Base-by-base conservation (phyloP, 1,139 yeast species). In the Trichomonascaceae sp. region DNA sequence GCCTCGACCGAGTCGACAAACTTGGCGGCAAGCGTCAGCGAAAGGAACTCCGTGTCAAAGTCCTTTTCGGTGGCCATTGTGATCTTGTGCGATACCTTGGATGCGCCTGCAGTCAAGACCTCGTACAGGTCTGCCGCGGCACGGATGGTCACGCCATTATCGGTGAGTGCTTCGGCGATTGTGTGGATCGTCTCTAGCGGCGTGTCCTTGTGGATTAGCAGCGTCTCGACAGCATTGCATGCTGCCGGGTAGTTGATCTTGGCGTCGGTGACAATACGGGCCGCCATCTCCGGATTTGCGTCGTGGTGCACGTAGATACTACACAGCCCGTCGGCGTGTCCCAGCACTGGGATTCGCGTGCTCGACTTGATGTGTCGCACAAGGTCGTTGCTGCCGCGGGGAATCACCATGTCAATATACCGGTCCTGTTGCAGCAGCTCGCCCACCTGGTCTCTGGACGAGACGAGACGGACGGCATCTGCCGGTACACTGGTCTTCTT, bases 321-420 rank as follows among this genome's bases (percentile, higher is more conserved):
- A 58, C 98, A 89, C 39, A 89, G 79, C 33, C 99, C 99, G 57
- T 89, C 98, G 6, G 99, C 98, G 56, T 92, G 99, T 35, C 99
- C 99, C 56, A 92, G 62, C 4, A 92, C 98, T 3, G 98, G 96
- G 45, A 92, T 92, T 54, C 85, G 84, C 20, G 98, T 89, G 52
- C 74, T 73, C 28, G 72, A 67, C 57, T 92, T 89, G 56, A 92
- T 85, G 55, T 67, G 72, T 46, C 81, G 71, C 16, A 92, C 99
- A 42, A 92, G 69, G 41, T 74, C 92, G 50, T 89, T 89, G 25
- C 95, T 81, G 5, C 99, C 99, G 51, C 99, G 71, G 40, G 99
- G 99, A 48, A 92, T 84, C 26, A 92, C 98, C 56, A 92, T 67
- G 54, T 92, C 98, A 41, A 92, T 89, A 56, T 78, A 82, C 50